Percentiles rank a stretch among this genome's conserved stretches.
Conservation (phyloP, 345 rosid species). For the Isatis tinctoria region DNA sequence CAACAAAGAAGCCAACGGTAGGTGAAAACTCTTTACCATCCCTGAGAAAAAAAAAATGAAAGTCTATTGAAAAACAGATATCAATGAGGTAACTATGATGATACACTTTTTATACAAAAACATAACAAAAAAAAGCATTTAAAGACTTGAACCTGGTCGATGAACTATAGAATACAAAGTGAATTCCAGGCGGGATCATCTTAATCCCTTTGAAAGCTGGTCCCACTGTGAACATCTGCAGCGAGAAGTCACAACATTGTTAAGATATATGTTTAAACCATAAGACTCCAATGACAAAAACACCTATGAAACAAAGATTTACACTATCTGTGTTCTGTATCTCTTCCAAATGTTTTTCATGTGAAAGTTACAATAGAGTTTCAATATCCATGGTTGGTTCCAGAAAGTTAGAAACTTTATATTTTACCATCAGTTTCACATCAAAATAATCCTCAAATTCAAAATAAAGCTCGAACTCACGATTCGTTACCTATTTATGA, state of each 20-base stretch:
- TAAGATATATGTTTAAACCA: neutral
- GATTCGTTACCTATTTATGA: neutral
- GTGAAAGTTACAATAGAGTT: neutral
- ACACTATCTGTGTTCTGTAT: neutral
- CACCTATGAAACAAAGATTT: too few relatives aligned
- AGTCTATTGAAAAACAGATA: neutral
- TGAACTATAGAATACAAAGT: slow-evolving; percentile 77
- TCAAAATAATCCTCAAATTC: neutral
- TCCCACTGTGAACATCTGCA: slow-evolving; percentile 68
- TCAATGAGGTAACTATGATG: neutral
- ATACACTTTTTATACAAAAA: neutral
- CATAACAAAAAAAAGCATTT: neutral
- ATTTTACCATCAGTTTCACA: too few relatives aligned
- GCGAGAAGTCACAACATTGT: neutral
- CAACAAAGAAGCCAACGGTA: slow-evolving; percentile 64
- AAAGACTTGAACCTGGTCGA: slow-evolving; percentile 53
- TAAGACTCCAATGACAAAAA: neutral
- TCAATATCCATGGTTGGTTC: neutral
- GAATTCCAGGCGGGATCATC: slow-evolving; percentile 95
- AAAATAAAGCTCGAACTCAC: neutral
- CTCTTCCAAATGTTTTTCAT: neutral
- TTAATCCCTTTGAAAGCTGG: slow-evolving; percentile 82
- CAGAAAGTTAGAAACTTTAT: too few relatives aligned
- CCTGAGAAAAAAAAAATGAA: slow-evolving; percentile 41
- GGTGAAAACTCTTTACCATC: slow-evolving; percentile 89